Percentiles rank a stretch among this genome's conserved stretches.
These are phyloP conservation scores for Pestalotiopsis sp. DNA, from an alignment of 2,329 filamentous ascomycete species.

Conservation along the genomic window DNA sequence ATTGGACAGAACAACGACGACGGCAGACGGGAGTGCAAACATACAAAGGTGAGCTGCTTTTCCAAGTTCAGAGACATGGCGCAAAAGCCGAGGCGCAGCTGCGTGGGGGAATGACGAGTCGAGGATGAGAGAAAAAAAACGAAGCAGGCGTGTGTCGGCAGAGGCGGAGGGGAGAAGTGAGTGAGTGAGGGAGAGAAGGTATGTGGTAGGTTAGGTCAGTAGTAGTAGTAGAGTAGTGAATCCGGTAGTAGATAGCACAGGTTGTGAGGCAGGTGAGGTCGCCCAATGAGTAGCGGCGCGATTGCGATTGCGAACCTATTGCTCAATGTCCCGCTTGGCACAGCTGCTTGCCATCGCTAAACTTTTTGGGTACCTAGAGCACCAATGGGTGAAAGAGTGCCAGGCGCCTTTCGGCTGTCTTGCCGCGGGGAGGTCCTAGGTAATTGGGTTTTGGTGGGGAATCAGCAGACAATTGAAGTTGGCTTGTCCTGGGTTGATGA, in stretches of 20 bases:
- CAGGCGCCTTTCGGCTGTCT: neutral
- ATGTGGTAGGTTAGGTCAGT: neutral
- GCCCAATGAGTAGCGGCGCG: neutral
- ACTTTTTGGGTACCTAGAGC: slow-evolving; percentile 1
- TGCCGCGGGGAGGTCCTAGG: neutral
- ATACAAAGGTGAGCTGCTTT: slow-evolving; percentile 80
- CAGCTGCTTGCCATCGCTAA: neutral
- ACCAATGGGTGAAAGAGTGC: neutral
- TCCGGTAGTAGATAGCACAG: neutral
- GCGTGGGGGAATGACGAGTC: neutral
- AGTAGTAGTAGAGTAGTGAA: neutral
- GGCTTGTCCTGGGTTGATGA: neutral
- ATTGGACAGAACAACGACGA: too few relatives aligned
- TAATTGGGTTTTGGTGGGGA: neutral
- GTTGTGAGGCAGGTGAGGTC: neutral
- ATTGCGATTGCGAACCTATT: neutral
- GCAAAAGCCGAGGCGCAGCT: neutral
- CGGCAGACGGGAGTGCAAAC: slow-evolving; percentile 31
- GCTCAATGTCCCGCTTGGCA: neutral
- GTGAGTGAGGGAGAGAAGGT: neutral
- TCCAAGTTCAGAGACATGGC: slow-evolving; percentile 75
- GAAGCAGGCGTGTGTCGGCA: neutral
- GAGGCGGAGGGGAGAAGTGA: neutral
- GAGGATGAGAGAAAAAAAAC: neutral
- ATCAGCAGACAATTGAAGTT: neutral